Conservation (phyloP, 163 green algal genomes). For the Scenedesmus sp. region DNA sequence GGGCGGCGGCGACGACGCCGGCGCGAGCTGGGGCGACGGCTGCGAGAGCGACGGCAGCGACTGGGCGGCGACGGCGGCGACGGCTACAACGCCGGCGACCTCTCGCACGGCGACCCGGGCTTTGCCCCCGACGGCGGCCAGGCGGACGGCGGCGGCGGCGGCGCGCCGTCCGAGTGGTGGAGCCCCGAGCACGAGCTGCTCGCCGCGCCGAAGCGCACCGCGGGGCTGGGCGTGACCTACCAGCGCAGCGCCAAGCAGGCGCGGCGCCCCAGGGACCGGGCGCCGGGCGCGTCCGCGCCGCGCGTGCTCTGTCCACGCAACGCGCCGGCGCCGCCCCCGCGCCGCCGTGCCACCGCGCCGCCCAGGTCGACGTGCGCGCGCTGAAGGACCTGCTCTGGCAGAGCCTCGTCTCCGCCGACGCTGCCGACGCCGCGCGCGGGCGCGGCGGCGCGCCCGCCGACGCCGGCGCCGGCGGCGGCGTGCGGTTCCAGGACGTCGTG, state of each 20-base stretch:
- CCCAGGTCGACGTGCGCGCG: conserved; percentile 44
- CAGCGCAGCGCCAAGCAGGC: conserved; percentile 77
- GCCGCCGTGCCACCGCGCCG: background rate
- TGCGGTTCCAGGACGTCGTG: conserved; percentile 36
- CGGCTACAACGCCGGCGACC: conserved; percentile 11
- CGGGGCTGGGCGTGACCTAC: conserved; percentile 77
- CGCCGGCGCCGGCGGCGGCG: too few species aligned
- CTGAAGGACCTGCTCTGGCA: conserved; percentile 47
- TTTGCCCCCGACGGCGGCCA: background rate
- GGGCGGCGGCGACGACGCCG: background rate
- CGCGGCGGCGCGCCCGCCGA: background rate
- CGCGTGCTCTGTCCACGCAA: conserved; percentile 1
- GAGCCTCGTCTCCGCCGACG: conserved; percentile 14
- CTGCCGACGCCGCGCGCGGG: background rate
- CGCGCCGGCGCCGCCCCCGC: background rate
- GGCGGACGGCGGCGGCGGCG: background rate
- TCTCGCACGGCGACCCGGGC: conserved; percentile 8
- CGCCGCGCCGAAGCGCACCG: conserved; percentile 50
- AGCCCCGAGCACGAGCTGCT: conserved; percentile 39
- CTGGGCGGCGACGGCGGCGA: background rate
- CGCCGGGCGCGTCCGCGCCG: too few species aligned
- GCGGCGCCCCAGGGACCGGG: background rate
- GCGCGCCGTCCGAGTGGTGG: conserved; percentile 13
- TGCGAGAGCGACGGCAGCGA: background rate
- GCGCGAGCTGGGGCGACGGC: background rate